These are phyloP conservation scores for Hypoxylon cercidicola DNA, from an alignment of 495 filamentous ascomycete genomes.

Conservation along the genomic window DNA sequence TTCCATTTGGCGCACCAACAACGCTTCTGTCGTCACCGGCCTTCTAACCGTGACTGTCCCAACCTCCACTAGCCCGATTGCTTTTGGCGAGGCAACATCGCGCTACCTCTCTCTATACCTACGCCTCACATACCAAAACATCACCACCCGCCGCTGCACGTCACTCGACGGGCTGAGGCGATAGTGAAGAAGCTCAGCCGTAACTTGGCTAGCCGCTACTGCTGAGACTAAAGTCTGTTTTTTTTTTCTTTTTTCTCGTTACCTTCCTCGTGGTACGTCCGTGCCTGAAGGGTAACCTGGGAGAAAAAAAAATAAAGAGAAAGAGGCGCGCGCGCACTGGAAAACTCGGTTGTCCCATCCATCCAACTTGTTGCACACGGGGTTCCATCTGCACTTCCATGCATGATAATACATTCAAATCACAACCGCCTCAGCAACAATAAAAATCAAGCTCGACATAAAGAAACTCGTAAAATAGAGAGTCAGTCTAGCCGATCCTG, in stretches of 20 bases:
- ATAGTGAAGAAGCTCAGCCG: no score
- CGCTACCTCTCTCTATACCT: conserved; percentile 6
- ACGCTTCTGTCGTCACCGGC: conserved; percentile 43
- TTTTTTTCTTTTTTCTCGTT: no score
- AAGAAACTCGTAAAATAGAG: conserved; percentile 29
- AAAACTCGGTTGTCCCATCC: conserved; percentile 13
- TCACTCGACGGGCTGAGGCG: conserved; percentile 14
- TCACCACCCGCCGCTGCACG: conserved; percentile 35
- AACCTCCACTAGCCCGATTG: conserved; percentile 31
- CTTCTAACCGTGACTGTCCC: conserved; percentile 33
- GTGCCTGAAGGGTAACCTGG: no score
- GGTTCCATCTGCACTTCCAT: conserved; percentile 15
- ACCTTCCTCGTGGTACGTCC: no score
- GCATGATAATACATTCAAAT: conserved; percentile 17
- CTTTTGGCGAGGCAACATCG: conserved; percentile 25
- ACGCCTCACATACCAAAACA: conserved; percentile 17
- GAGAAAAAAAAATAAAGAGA: no score
- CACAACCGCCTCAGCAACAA: conserved; percentile 14
- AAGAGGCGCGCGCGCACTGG: conserved; percentile 14
- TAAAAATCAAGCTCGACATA: conserved; percentile 15
- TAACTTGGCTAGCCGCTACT: background rate
- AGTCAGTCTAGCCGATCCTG: conserved; percentile 31
- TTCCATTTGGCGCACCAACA: conserved; percentile 40
- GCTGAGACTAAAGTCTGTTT: background rate
- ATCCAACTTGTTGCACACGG: conserved; percentile 16